phyloP scores from a whole-genome alignment of 345 rosid genomes.

The Populus tremula region DNA sequence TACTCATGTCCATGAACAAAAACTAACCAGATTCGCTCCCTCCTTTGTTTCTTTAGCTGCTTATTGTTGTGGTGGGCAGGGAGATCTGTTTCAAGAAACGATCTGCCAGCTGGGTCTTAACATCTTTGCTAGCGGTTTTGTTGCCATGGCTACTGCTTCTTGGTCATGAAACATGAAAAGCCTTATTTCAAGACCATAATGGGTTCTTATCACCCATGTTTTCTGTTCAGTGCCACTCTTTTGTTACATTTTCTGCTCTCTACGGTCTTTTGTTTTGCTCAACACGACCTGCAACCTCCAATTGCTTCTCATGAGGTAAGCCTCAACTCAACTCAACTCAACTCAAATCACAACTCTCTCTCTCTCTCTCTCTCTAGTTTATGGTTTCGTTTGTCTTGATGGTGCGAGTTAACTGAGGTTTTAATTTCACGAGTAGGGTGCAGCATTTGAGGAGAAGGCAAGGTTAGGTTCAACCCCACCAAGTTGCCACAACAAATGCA shows the following conservation, averaged over 20 bases:
- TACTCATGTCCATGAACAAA: background rate
- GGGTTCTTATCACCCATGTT: slow-evolving; percentile 9
- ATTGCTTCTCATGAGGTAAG: slow-evolving; percentile 24
- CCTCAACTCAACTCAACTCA: background rate
- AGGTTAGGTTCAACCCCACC: slow-evolving; percentile 90
- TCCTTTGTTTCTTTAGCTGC: background rate
- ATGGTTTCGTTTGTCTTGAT: background rate
- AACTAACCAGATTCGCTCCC: background rate
- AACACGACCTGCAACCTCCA: slow-evolving; percentile 16
- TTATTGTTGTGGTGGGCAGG: background rate
- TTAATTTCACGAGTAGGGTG: slow-evolving; percentile 30
- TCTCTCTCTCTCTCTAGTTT: background rate
- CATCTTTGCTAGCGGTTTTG: background rate
- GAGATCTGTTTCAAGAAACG: background rate
- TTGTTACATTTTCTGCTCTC: slow-evolving; percentile 13
- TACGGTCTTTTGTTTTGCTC: slow-evolving; percentile 28
- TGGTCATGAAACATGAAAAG: background rate
- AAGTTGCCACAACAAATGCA: slow-evolving; percentile 88
- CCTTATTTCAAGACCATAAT: slow-evolving; percentile 10
- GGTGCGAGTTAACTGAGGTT: background rate
- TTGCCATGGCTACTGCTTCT: background rate
- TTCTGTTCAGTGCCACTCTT: slow-evolving; percentile 5
- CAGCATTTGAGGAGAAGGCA: slow-evolving; percentile 55
- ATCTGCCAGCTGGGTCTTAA: background rate
- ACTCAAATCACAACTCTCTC: background rate